These are phyloP conservation scores for Mortierella alpina DNA, from an alignment of 192 early-diverging fungal genomes.

Conservation along the genomic window DNA sequence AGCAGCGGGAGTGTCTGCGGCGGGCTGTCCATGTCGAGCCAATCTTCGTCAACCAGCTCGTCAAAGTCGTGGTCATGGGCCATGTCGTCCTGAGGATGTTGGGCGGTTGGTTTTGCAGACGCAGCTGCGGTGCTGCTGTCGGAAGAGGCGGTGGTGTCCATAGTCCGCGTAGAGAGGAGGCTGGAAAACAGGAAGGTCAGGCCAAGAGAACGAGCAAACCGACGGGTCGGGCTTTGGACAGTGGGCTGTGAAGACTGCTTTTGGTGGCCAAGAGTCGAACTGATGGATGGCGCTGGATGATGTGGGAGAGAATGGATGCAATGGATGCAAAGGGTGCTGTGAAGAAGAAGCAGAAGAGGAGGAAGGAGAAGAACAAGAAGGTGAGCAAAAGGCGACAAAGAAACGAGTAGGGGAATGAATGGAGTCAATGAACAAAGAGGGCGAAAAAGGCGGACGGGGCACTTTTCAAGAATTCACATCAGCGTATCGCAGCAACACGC, in stretches of 20 bases:
- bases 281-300: background rate
- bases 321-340: background rate
- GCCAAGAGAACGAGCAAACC: too few relatives aligned
- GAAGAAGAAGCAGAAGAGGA: background rate
- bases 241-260: background rate
- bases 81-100: background rate
- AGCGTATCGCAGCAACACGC: too few relatives aligned
- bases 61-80: slow-evolving; percentile 22
- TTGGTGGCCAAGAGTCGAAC: background rate
- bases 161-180: background rate
- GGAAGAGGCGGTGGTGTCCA: background rate
- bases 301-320: background rate
- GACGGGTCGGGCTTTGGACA: too few relatives aligned
- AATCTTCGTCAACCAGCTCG: slow-evolving; percentile 39
- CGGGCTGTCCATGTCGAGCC: slow-evolving; percentile 38
- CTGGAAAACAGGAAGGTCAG: too few relatives aligned
- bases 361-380: background rate
- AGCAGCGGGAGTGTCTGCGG: background rate
- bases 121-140: background rate
- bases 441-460: background rate
- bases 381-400: background rate
- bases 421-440: background rate
- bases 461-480: too few relatives aligned
- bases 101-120: background rate
- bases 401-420: background rate